These are phyloP conservation scores for Leucoagaricus sp. DNA, from an alignment of 1,284 basidiomycete species.

Conservation along the genomic window DNA sequence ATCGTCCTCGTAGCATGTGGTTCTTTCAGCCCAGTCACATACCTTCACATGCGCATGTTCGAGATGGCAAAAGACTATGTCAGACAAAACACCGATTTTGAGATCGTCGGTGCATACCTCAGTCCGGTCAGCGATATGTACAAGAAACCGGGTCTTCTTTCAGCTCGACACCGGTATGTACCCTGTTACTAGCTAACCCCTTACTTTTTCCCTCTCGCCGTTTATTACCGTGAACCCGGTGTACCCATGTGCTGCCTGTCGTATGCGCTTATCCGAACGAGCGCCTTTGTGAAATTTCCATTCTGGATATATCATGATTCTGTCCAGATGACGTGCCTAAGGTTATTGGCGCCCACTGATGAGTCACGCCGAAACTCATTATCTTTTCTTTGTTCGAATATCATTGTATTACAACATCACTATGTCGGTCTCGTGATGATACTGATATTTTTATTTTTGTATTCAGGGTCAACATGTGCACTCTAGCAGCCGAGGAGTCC, in stretches of 20 bases:
- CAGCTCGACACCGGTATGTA: constrained; percentile 75
- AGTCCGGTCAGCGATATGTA: constrained; percentile 94
- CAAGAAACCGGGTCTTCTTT: constrained; percentile 87
- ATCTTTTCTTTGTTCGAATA: not conserved
- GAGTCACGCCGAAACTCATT: not conserved
- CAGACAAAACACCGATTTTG: constrained; percentile 90
- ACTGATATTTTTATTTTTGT: constrained; percentile 13
- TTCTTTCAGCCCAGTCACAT: constrained; percentile 82
- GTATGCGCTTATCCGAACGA: not conserved
- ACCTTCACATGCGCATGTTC: constrained; percentile 91
- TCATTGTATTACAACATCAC: constrained; percentile 1
- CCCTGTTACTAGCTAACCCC: constrained; percentile 13
- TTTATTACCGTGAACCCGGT: constrained; percentile 8
- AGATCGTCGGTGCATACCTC: constrained; percentile 92
- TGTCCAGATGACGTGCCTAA: constrained; percentile 18
- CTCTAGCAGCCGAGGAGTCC: constrained; percentile 80
- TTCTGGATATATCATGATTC: constrained; percentile 22
- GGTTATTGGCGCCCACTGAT: not conserved
- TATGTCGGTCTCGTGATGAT: constrained; percentile 12
- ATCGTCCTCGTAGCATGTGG: constrained; percentile 80
- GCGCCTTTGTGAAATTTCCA: constrained; percentile 16
- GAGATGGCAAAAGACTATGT: constrained; percentile 98
- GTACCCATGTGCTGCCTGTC: not conserved
- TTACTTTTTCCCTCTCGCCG: constrained; percentile 14
- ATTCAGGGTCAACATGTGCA: constrained; percentile 84